Conservation (phyloP, 257 asterid species). For the Nicotiana knightiana region DNA sequence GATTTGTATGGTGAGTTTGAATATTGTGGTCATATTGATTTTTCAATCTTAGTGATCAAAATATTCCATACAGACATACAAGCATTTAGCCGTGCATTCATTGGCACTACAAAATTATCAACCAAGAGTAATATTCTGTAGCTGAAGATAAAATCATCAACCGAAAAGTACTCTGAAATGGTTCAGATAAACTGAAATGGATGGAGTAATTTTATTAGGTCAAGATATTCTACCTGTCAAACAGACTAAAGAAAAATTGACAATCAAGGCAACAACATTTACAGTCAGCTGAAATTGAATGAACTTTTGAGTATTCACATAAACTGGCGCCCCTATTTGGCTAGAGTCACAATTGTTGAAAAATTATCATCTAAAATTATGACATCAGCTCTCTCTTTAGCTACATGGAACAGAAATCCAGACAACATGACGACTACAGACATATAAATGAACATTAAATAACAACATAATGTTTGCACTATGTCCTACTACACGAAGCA, state of each 20-base stretch:
- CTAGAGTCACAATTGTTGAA: slow-evolving; percentile 93
- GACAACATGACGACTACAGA: background rate
- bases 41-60: background rate
- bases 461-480: background rate
- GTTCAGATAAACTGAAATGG: background rate
- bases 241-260: too few species aligned
- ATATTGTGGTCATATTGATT: background rate
- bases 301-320: slow-evolving; percentile 83
- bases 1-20: background rate
- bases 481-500: background rate
- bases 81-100: background rate
- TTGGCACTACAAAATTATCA: background rate
- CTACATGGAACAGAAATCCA: slow-evolving; percentile 49
- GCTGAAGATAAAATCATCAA: too few species aligned
- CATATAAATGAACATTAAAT: background rate
- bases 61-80: background rate
- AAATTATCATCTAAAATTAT: slow-evolving; percentile 90
- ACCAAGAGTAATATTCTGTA: background rate
- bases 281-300: slow-evolving; percentile 96
- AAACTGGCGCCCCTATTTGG: slow-evolving; percentile 95
- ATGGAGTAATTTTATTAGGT: background rate
- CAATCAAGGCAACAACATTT: slow-evolving; percentile 86
- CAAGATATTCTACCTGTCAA: slow-evolving; percentile 35
- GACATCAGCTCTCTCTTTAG: slow-evolving; percentile 96
- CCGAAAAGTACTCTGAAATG: too few species aligned